Percentiles rank a stretch among this genome's conserved stretches.
Evolutionary conservation across 202 grass and related monocot species (phyloP).

Genomic region (Brachypodium distachyon): DNA sequence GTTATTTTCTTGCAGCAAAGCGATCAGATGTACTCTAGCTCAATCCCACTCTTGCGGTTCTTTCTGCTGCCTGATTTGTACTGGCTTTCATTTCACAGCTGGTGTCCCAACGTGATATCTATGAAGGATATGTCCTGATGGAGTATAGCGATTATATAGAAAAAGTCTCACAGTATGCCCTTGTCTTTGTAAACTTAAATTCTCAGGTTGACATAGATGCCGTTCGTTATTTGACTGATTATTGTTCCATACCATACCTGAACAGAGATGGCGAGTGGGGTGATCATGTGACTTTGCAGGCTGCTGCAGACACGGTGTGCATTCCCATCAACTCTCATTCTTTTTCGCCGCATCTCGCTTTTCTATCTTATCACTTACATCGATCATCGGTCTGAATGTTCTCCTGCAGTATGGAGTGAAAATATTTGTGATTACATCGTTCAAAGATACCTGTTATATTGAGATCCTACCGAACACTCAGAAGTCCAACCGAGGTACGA

Average conservation of each 20-base stretch:
- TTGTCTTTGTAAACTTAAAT: not conserved
- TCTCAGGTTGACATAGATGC: not conserved
- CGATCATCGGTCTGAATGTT: conserved; percentile 1
- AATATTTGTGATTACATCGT: conserved; percentile 77
- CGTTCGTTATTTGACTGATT: not conserved
- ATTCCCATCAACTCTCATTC: not conserved
- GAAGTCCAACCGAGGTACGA: conserved; percentile 65
- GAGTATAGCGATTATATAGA: conserved; percentile 47
- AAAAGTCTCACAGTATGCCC: conserved; percentile 43
- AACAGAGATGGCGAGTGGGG: conserved; percentile 56
- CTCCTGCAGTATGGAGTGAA: conserved; percentile 57
- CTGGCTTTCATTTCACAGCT: conserved; percentile 32
- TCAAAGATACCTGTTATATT: conserved; percentile 72
- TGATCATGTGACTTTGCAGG: conserved; percentile 71
- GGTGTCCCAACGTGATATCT: conserved; percentile 45
- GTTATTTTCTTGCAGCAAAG: not conserved
- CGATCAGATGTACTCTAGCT: not conserved
- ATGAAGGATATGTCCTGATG: conserved; percentile 67
- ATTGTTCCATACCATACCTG: not conserved
- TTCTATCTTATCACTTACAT: not conserved
- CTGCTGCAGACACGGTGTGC: conserved; percentile 47
- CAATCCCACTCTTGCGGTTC: not conserved
- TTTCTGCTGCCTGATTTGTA: not conserved
- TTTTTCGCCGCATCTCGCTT: not conserved
- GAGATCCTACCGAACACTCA: conserved; percentile 49